These are phyloP conservation scores for Rhizophora mangle DNA, from an alignment of 345 rosid genomes.

Conservation along the genomic window DNA sequence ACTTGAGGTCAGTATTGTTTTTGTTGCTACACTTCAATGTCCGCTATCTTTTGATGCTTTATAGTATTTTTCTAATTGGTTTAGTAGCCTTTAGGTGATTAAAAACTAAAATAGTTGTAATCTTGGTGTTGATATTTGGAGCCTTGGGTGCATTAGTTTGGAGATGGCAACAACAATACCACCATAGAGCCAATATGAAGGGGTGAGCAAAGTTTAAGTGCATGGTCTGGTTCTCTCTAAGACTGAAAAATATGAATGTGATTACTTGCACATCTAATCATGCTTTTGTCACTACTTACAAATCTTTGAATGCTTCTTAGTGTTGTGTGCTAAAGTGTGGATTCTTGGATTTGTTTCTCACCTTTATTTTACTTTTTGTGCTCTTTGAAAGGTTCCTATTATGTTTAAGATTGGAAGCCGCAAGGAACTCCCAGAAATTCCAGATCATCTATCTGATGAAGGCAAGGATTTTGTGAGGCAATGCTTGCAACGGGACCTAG, in stretches of 20 bases:
- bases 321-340: constrained; percentile 2
- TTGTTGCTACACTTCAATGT: not conserved
- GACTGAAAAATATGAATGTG: not conserved
- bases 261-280: not conserved
- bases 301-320: not conserved
- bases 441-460: constrained; percentile 1
- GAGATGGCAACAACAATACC: constrained; percentile 85
- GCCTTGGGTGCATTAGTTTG: constrained; percentile 79
- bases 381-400: constrained; percentile 22
- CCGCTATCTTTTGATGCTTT: not conserved
- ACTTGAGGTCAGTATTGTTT: constrained; percentile 50
- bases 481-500: constrained; percentile 16
- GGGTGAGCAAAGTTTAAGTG: constrained; percentile 43
- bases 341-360: not conserved
- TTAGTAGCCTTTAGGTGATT: constrained; percentile 47
- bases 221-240: not conserved
- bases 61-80: not conserved
- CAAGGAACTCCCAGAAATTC: constrained; percentile 6
- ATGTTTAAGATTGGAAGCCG: constrained; percentile 12
- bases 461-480: constrained; percentile 12
- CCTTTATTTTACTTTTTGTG: not conserved
- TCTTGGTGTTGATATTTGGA: constrained; percentile 83
- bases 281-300: too few species aligned
- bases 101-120: constrained; percentile 56
- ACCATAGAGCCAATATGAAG: constrained; percentile 80